Conservation (phyloP, 305 asterid species). For the Fraxinus paxiana region DNA sequence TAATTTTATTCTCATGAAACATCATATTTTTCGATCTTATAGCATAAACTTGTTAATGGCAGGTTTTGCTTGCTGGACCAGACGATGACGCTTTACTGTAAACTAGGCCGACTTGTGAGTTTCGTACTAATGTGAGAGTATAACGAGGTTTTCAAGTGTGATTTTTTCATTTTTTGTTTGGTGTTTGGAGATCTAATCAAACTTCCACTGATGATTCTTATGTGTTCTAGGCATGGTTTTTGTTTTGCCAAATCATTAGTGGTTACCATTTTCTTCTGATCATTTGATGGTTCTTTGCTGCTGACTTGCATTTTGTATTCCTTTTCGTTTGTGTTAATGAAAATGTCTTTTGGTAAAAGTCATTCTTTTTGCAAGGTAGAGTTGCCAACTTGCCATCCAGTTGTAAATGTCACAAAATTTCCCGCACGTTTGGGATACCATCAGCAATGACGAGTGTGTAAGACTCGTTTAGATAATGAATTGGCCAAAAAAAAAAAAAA, state of each 20-base stretch:
- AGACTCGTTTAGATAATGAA: neutral
- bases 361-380: neutral
- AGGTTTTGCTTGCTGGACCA: slow-evolving; percentile 94
- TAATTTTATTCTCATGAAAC: neutral
- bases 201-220: slow-evolving; percentile 38
- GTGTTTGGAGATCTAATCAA: slow-evolving; percentile 34
- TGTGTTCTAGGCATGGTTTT: slow-evolving; percentile 63
- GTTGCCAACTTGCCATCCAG: neutral
- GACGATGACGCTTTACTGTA: slow-evolving; percentile 84
- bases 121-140: slow-evolving; percentile 35
- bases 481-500: neutral
- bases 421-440: neutral
- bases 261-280: slow-evolving; percentile 50
- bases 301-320: slow-evolving; percentile 25
- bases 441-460: neutral
- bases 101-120: slow-evolving; percentile 32
- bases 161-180: slow-evolving; percentile 12
- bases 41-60: slow-evolving; percentile 12
- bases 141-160: slow-evolving; percentile 37
- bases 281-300: slow-evolving; percentile 33
- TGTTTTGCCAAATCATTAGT: slow-evolving; percentile 64
- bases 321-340: neutral
- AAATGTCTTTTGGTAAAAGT: neutral
- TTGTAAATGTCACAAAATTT: neutral
- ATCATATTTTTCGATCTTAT: slow-evolving; percentile 7